Conservation (phyloP, 371 early-diverging fungal species). For the Mucor mucedo region DNA sequence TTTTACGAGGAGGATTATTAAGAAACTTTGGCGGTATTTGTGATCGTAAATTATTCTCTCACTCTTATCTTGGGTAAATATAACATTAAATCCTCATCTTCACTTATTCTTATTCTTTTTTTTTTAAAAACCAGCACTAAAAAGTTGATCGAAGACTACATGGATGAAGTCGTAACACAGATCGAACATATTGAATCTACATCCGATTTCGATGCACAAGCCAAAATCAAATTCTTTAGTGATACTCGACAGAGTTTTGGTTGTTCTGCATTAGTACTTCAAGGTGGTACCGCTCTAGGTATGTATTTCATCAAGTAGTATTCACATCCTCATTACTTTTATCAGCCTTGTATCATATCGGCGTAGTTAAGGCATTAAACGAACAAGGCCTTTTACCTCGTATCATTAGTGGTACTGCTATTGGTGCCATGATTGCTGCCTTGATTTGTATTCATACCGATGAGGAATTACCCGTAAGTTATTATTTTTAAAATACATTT, state of each 20-base stretch:
- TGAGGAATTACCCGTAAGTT: conserved; percentile 66
- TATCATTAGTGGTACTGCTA: conserved; percentile 74
- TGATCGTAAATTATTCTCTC: conserved; percentile 64
- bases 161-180: conserved; percentile 63
- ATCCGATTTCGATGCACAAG: conserved; percentile 53
- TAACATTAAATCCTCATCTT: too few species aligned
- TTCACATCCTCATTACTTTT: not conserved
- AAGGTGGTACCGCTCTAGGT: conserved; percentile 66
- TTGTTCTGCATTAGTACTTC: conserved; percentile 70
- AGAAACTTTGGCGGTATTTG: conserved; percentile 78
- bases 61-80: conserved; percentile 65
- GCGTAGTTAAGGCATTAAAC: conserved; percentile 74
- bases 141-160: conserved; percentile 72
- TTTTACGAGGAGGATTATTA: conserved; percentile 65
- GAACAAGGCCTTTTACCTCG: conserved; percentile 70
- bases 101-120: too few species aligned
- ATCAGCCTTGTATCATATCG: conserved; percentile 70
- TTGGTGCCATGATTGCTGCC: conserved; percentile 77
- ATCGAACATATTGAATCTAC: conserved; percentile 64
- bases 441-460: conserved; percentile 75
- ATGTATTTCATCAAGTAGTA: not conserved
- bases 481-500: too few species aligned
- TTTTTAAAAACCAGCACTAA: conserved; percentile 65
- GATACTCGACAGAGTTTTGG: conserved; percentile 74
- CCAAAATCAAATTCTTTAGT: conserved; percentile 71